Evolutionary conservation across 1,284 basidiomycete genomes (phyloP).

Genomic region (Cryptococcus sp.): DNA sequence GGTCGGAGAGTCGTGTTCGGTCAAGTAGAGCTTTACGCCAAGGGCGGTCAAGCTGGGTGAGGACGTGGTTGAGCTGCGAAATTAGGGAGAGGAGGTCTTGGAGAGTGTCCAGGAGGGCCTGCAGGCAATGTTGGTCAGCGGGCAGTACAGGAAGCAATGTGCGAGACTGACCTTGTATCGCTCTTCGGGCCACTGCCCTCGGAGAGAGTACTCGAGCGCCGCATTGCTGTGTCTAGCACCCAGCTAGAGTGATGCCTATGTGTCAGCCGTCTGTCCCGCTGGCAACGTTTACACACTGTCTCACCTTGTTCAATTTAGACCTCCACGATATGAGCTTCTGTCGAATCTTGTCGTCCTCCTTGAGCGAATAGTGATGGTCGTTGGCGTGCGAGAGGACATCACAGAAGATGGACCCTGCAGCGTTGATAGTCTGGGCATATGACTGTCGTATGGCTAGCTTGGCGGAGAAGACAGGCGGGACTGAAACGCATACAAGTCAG

Average conservation of each 20-base stretch:
- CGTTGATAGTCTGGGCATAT: constrained; percentile 48
- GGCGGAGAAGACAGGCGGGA: constrained; percentile 50
- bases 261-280: not conserved
- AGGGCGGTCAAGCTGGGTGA: constrained; percentile 42
- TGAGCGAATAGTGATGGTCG: constrained; percentile 32
- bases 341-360: constrained; percentile 28
- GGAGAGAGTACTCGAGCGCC: constrained; percentile 45
- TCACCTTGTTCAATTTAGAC: constrained; percentile 39
- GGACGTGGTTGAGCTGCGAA: constrained; percentile 47
- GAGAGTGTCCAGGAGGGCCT: constrained; percentile 41
- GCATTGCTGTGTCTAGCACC: constrained; percentile 46
- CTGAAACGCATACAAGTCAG: constrained; percentile 9
- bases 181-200: constrained; percentile 47
- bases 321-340: constrained; percentile 38
- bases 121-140: not conserved
- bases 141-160: not conserved
- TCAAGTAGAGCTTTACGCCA: constrained; percentile 74
- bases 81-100: constrained; percentile 45
- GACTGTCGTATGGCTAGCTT: constrained; percentile 48
- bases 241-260: constrained; percentile 20
- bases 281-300: not conserved
- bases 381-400: constrained; percentile 49
- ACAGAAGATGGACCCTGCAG: constrained; percentile 49
- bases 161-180: constrained; percentile 38
- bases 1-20: constrained; percentile 70